Evolutionary conservation across 225 moss, liverwort and hornwort genomes (phyloP).

Genomic region (Bryum argenteum): DNA sequence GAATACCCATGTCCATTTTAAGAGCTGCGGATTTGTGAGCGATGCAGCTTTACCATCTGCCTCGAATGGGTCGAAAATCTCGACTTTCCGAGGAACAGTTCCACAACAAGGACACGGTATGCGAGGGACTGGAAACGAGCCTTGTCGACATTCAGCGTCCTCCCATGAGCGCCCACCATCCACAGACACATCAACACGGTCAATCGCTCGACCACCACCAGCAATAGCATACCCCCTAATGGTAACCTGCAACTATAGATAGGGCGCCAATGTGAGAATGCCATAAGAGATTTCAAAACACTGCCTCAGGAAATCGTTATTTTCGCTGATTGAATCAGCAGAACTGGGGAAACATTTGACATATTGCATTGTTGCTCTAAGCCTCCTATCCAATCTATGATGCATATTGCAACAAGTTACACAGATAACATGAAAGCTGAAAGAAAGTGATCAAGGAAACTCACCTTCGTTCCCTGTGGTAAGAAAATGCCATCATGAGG

Average conservation of each 20-base stretch:
- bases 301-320: not conserved
- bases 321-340: not conserved
- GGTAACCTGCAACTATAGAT: constrained; percentile 36
- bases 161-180: constrained; percentile 39
- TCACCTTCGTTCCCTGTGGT: constrained; percentile 47
- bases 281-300: too few species aligned
- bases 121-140: constrained; percentile 30
- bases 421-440: not conserved
- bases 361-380: not conserved
- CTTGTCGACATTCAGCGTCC: constrained; percentile 37
- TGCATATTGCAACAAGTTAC: not conserved
- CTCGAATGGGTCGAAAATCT: constrained; percentile 37
- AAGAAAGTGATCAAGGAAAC: constrained; percentile 7
- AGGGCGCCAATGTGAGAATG: not conserved
- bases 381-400: not conserved
- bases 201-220: constrained; percentile 43
- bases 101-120: constrained; percentile 35
- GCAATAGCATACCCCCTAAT: constrained; percentile 48
- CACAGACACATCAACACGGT: constrained; percentile 45
- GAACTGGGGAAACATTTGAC: not conserved
- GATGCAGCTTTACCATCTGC: constrained; percentile 28
- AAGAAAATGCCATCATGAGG: constrained; percentile 60
- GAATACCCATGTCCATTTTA: constrained; percentile 47
- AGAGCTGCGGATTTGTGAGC: constrained; percentile 36
- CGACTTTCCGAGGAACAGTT: constrained; percentile 24